Conservation (phyloP, 129 eudicot genomes). For the Chrysanthemum makinoi region DNA sequence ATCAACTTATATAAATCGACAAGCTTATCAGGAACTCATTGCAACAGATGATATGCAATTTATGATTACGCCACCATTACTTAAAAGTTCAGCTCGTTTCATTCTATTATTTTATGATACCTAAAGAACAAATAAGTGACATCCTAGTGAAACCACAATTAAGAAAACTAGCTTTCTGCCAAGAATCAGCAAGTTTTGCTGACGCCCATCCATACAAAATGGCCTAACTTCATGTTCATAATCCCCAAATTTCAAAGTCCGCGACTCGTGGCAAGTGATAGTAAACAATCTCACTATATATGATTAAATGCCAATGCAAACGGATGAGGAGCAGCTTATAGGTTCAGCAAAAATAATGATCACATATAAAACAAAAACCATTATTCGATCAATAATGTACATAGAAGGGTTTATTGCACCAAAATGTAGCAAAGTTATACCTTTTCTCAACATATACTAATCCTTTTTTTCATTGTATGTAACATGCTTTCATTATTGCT, state of each 20-base stretch:
- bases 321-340: neutral
- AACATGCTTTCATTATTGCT: too few species aligned
- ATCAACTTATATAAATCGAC: neutral
- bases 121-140: constrained; percentile 9
- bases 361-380: constrained; percentile 3
- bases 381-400: neutral
- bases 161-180: neutral
- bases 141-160: constrained; percentile 10
- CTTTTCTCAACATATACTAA: too few species aligned
- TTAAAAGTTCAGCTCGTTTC: neutral
- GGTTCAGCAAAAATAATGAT: neutral
- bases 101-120: neutral
- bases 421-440: too few species aligned
- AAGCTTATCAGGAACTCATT: neutral
- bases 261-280: too few species aligned
- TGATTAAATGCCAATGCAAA: constrained; percentile 20
- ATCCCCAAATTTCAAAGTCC: too few species aligned
- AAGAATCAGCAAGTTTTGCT: constrained; percentile 1
- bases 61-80: neutral
- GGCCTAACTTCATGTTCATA: too few species aligned
- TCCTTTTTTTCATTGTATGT: too few species aligned
- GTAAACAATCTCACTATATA: neutral
- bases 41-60: neutral
- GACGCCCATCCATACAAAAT: neutral
- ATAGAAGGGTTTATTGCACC: too few species aligned